A percentile compares a stretch with the other conserved stretches of the same genome.
phyloP scores from a whole-genome alignment of 2,329 filamentous ascomycete species.

The Fusarium graminum region DNA sequence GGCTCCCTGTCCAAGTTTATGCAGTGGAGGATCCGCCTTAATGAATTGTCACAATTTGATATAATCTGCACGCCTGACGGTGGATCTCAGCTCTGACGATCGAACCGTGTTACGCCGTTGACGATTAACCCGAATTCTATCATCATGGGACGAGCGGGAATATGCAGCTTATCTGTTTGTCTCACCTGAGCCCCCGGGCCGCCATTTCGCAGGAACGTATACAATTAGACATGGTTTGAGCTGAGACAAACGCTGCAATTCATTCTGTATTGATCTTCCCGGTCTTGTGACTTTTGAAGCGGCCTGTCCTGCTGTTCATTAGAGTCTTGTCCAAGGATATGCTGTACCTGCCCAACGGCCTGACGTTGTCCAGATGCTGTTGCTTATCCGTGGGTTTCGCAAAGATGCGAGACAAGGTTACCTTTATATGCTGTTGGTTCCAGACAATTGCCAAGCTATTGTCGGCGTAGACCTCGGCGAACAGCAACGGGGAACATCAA shows the following conservation, averaged over 20 bases:
- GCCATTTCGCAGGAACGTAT: conserved; percentile 5
- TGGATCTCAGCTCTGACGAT: conserved; percentile 1
- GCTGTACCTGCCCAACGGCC: no score
- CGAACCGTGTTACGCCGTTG: no score
- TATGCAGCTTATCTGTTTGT: conserved; percentile 30
- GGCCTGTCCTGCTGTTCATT: background rate
- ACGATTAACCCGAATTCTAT: background rate
- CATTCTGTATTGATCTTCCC: conserved; percentile 12
- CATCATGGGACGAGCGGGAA: conserved; percentile 26
- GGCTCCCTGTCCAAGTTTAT: conserved; percentile 35
- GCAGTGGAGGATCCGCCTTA: conserved; percentile 25
- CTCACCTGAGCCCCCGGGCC: conserved; percentile 20
- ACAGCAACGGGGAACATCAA: conserved; percentile 9
- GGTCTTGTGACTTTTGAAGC: conserved; percentile 1
- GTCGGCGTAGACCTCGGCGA: conserved; percentile 35
- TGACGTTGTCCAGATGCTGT: no score
- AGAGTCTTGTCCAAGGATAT: background rate
- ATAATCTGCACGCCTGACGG: background rate
- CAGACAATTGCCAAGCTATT: conserved; percentile 2
- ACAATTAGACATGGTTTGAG: conserved; percentile 8
- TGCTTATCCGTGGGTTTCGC: no score
- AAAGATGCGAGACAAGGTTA: no score
- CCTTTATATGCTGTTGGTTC: background rate
- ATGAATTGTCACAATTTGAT: conserved; percentile 10
- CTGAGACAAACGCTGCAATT: conserved; percentile 28